Conservation (phyloP, 1,284 basidiomycete genomes). For the Marasmius oreades region DNA sequence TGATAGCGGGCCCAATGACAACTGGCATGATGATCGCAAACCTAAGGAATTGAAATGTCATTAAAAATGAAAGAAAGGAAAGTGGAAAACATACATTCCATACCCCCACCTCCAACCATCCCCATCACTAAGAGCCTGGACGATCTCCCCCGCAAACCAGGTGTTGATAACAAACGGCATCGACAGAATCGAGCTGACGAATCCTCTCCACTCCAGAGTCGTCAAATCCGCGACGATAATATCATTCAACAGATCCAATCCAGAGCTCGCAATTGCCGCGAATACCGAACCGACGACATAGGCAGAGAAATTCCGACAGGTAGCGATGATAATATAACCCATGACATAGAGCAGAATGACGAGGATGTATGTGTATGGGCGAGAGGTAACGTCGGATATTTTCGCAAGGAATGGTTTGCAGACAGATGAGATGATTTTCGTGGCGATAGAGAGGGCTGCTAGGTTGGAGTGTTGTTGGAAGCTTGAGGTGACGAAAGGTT, state of each 20-base stretch:
- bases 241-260: constrained; percentile 22
- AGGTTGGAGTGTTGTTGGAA: constrained; percentile 15
- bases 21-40: constrained; percentile 22
- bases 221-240: constrained; percentile 25
- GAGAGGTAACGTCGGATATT: constrained; percentile 21
- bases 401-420: constrained; percentile 25
- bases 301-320: constrained; percentile 18
- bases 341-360: constrained; percentile 22
- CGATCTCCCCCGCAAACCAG: constrained; percentile 17
- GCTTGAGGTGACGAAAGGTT: constrained; percentile 13
- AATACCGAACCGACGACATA: constrained; percentile 21
- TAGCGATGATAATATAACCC: constrained; percentile 22
- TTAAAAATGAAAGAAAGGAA: neutral
- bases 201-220: constrained; percentile 24
- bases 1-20: constrained; percentile 18
- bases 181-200: constrained; percentile 18
- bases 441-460: constrained; percentile 17
- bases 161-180: constrained; percentile 18
- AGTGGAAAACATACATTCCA: constrained; percentile 16
- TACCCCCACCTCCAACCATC: constrained; percentile 26
- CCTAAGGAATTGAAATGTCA: neutral
- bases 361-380: constrained; percentile 14
- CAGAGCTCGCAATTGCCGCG: constrained; percentile 19
- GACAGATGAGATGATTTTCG: constrained; percentile 21
- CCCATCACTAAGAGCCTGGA: constrained; percentile 10